phyloP scores from a whole-genome alignment of 345 rosid genomes.

The Syzygium grande region DNA sequence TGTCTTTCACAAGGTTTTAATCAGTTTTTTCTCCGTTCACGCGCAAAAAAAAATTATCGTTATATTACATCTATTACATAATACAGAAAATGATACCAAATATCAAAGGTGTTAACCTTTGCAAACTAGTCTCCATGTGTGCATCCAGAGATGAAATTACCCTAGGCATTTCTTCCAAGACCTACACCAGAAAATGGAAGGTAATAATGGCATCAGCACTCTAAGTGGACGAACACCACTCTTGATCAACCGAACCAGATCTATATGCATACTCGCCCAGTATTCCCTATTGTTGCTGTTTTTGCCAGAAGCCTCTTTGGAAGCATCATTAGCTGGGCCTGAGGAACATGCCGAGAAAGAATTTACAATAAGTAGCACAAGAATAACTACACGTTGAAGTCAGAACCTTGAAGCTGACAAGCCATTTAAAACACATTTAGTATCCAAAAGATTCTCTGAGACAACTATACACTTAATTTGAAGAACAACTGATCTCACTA shows the following conservation, averaged over 20 bases:
- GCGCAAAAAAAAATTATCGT: neutral
- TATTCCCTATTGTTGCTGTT: constrained; percentile 58
- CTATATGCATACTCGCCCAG: constrained; percentile 48
- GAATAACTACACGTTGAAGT: neutral
- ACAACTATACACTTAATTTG: neutral
- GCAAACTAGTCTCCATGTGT: constrained; percentile 63
- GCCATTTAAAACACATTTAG: neutral
- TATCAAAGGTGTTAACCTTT: constrained; percentile 26
- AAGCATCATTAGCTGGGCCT: constrained; percentile 60
- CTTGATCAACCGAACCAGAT: neutral
- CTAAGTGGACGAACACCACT: neutral
- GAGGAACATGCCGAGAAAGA: neutral
- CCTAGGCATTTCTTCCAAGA: constrained; percentile 72
- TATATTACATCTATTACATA: neutral
- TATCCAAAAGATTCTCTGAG: neutral
- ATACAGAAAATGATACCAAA: neutral
- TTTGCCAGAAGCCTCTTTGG: constrained; percentile 81
- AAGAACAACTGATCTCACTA: neutral
- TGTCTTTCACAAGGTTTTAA: neutral
- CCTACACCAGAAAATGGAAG: constrained; percentile 22
- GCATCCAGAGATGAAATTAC: constrained; percentile 77
- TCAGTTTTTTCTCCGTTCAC: neutral
- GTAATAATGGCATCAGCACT: neutral
- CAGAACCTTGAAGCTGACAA: neutral
- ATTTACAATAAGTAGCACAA: neutral